Conservation (phyloP, 305 asterid genomes). For the Coffea humblotiana region DNA sequence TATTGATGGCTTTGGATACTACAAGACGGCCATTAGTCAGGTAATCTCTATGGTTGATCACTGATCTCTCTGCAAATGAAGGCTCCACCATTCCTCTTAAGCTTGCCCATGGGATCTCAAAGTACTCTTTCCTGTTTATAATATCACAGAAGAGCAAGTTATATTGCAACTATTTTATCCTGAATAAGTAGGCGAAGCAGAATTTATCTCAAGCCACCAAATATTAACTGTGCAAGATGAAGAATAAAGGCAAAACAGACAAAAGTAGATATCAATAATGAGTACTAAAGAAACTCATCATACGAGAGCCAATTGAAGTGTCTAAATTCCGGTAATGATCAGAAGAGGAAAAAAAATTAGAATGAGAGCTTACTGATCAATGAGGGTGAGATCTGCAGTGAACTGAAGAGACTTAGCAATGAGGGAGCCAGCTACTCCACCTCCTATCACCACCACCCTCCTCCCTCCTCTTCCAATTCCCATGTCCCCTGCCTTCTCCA, state of each 20-base stretch:
- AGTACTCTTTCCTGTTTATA: slow-evolving; percentile 71
- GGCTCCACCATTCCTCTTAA: slow-evolving; percentile 82
- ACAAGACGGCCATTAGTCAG: slow-evolving; percentile 64
- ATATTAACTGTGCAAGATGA: neutral
- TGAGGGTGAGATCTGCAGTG: slow-evolving; percentile 67
- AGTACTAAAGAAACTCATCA: no score
- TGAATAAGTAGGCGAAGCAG: neutral
- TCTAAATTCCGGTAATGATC: neutral
- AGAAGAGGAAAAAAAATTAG: neutral
- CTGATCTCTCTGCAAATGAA: slow-evolving; percentile 62
- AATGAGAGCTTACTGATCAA: slow-evolving; percentile 59
- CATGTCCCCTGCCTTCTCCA: slow-evolving; percentile 40
- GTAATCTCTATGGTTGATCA: slow-evolving; percentile 76
- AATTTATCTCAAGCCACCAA: neutral
- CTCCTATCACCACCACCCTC: slow-evolving; percentile 83
- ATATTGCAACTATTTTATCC: neutral
- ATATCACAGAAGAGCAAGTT: neutral
- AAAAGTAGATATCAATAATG: no score
- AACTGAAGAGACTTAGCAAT: slow-evolving; percentile 78
- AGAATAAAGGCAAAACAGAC: neutral
- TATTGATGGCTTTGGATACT: slow-evolving; percentile 57
- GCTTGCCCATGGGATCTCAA: slow-evolving; percentile 86
- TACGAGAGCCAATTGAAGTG: no score
- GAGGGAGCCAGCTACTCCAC: slow-evolving; percentile 80
- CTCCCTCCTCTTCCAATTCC: slow-evolving; percentile 56